phyloP scores from a whole-genome alignment of 805 yeast genomes.

The Ogataea nakhonphanomensis region DNA sequence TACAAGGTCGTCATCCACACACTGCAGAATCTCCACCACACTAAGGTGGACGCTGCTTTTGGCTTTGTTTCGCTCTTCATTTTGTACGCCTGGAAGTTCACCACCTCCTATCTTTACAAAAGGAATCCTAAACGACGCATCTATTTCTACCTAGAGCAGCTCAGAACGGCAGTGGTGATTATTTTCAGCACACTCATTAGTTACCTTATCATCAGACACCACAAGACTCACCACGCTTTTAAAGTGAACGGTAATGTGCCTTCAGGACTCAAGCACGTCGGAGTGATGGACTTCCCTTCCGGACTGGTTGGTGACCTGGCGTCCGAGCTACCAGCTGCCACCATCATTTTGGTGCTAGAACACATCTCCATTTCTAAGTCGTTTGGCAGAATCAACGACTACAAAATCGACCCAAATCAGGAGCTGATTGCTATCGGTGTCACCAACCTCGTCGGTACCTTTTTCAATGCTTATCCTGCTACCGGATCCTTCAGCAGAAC shows the following conservation, averaged over 20 bases:
- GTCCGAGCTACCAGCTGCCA: constrained; percentile 79
- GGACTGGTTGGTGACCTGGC: constrained; percentile 61
- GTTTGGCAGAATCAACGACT: constrained; percentile 88
- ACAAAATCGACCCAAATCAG: constrained; percentile 88
- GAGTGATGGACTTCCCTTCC: constrained; percentile 62
- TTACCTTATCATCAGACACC: constrained; percentile 62
- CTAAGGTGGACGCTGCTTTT: constrained; percentile 82
- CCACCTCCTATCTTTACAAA: constrained; percentile 57
- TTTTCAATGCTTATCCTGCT: constrained; percentile 91
- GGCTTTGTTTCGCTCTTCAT: constrained; percentile 73
- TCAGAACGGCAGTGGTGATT: constrained; percentile 79
- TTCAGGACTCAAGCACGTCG: constrained; percentile 73
- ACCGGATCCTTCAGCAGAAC: constrained; percentile 96
- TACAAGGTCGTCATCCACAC: constrained; percentile 68
- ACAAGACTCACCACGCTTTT: constrained; percentile 41
- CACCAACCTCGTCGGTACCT: constrained; percentile 85
- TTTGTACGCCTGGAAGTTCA: constrained; percentile 69
- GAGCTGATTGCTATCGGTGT: constrained; percentile 93
- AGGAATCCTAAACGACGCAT: constrained; percentile 57
- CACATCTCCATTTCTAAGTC: constrained; percentile 93
- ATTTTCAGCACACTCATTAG: constrained; percentile 80
- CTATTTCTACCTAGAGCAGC: constrained; percentile 69
- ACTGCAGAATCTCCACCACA: constrained; percentile 63
- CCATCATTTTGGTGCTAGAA: constrained; percentile 77
- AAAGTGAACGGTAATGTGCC: constrained; percentile 76